Conservation (phyloP, 352 stramenopile species). For the Phytopythium sindhum region DNA sequence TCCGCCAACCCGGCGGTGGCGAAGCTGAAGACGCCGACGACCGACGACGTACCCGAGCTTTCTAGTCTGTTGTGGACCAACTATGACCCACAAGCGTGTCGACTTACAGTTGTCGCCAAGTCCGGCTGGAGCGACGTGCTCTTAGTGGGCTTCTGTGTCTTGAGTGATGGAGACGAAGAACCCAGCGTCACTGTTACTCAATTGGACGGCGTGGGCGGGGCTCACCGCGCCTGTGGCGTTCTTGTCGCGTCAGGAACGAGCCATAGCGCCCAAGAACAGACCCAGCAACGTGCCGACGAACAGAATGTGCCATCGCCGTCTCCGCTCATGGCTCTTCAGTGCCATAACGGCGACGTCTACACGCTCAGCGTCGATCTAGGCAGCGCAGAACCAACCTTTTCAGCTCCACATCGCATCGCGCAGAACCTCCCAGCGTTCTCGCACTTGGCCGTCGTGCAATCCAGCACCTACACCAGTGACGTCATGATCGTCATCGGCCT, state of each 20-base stretch:
- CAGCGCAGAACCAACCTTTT: background rate
- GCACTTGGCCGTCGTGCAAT: conserved; percentile 29
- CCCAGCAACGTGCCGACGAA: background rate
- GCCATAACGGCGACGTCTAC: conserved; percentile 34
- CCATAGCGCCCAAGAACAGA: background rate
- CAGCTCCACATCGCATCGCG: background rate
- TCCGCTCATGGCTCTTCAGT: conserved; percentile 24
- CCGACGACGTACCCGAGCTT: background rate
- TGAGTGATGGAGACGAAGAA: background rate
- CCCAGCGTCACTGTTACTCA: background rate
- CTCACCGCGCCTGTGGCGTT: background rate
- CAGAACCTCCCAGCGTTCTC: conserved; percentile 28
- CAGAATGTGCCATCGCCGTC: background rate
- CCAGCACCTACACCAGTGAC: background rate
- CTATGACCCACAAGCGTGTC: background rate
- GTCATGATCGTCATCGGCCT: conserved; percentile 35
- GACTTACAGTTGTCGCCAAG: conserved; percentile 27
- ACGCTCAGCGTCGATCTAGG: conserved; percentile 8
- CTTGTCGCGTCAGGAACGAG: background rate
- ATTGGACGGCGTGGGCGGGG: background rate
- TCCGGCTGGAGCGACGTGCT: conserved; percentile 25
- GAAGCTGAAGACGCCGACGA: conserved; percentile 1
- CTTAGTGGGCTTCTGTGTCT: background rate
- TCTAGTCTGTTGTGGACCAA: conserved; percentile 35
- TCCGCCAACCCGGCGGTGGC: conserved; percentile 1